Percentiles rank a stretch among this genome's conserved stretches.
phyloP scores from a whole-genome alignment of 179 eudicot species.

The Vitellaria paradoxa region DNA sequence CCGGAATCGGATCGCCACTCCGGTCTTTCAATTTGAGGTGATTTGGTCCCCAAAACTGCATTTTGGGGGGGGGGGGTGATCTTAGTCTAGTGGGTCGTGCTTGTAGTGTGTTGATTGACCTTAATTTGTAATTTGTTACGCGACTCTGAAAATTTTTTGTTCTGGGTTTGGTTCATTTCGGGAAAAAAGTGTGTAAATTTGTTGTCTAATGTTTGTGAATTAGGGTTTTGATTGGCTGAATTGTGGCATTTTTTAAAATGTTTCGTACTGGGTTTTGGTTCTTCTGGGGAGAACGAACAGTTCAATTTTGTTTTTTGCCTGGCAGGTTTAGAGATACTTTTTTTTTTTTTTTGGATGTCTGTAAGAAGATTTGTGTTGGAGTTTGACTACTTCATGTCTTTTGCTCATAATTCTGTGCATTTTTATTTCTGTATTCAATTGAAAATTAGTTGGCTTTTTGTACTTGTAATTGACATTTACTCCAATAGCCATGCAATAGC shows the following conservation, averaged over 20 bases:
- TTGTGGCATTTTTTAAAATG: neutral
- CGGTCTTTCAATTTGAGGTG: conserved; percentile 66
- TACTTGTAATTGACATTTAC: no score
- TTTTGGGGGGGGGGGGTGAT: conserved; percentile 6
- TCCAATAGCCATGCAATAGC: no score
- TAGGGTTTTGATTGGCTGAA: conserved; percentile 2
- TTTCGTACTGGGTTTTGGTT: neutral
- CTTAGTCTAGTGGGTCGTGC: conserved; percentile 5
- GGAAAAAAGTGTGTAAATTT: neutral
- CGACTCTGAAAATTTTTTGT: neutral
- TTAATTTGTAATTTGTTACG: neutral
- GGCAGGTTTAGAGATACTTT: no score
- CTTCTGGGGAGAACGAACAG: neutral
- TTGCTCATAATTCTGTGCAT: no score
- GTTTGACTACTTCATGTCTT: no score
- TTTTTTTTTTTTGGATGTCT: no score
- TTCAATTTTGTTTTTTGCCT: no score
- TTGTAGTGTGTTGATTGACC: conserved; percentile 1
- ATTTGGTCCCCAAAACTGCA: neutral
- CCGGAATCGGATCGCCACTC: conserved; percentile 54
- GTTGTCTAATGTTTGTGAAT: neutral
- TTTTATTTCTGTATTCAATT: no score
- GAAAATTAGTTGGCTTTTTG: no score
- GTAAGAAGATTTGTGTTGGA: no score
- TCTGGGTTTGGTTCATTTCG: conserved; percentile 9